These are phyloP conservation scores for Capsicum baccatum DNA, from an alignment of 257 asterid genomes.

Conservation along the genomic window DNA sequence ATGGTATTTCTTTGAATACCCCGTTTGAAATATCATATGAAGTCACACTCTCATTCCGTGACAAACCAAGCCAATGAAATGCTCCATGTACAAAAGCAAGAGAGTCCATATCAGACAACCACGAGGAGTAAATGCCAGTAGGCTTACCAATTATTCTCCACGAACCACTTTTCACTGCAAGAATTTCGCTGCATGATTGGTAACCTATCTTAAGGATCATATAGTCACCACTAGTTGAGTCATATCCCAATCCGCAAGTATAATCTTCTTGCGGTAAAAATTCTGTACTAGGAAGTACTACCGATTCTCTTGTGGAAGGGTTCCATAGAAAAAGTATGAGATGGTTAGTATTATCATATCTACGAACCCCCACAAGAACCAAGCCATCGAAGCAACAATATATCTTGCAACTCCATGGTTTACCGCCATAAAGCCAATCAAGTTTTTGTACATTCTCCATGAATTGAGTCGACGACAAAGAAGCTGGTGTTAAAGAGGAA, in stretches of 20 bases:
- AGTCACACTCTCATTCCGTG: not conserved
- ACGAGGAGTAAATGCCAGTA: not conserved
- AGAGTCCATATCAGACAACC: not conserved
- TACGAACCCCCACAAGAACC: not conserved
- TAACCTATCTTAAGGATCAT: not conserved
- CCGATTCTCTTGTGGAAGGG: not conserved
- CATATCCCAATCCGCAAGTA: not conserved
- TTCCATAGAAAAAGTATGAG: not conserved
- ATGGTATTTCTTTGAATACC: not conserved
- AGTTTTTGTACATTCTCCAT: not conserved
- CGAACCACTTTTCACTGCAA: not conserved
- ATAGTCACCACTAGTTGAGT: not conserved
- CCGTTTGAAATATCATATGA: not conserved
- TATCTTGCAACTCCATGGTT: not conserved
- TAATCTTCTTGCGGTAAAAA: not conserved
- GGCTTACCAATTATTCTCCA: not conserved
- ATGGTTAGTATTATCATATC: not conserved
- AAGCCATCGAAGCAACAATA: not conserved
- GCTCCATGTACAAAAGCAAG: not conserved
- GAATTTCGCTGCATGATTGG: not conserved
- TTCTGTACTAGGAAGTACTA: not conserved
- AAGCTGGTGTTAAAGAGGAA: not conserved
- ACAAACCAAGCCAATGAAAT: not conserved
- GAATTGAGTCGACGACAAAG: not conserved
- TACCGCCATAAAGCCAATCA: not conserved